These are phyloP conservation scores for Aureobasidium sp. DNA, from an alignment of 2,329 filamentous ascomycete genomes.

Conservation along the genomic window DNA sequence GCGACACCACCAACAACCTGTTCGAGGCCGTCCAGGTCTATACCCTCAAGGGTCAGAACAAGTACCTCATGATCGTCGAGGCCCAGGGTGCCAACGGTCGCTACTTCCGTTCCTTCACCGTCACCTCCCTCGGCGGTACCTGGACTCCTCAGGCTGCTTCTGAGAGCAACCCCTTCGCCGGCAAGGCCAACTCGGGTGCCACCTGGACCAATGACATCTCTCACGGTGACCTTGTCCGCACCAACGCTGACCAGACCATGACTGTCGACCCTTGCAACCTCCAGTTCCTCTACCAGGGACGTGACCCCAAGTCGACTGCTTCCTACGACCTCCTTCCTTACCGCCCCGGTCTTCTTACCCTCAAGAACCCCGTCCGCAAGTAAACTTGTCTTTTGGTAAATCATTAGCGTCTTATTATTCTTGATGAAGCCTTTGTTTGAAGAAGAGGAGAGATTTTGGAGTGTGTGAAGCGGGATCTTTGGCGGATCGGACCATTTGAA, in stretches of 20 bases:
- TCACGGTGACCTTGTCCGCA: conserved; percentile 56
- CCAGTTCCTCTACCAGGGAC: conserved; percentile 58
- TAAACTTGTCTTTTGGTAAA: not conserved
- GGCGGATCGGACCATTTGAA: not conserved
- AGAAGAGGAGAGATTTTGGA: not conserved
- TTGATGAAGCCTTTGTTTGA: not conserved
- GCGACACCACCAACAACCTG: conserved; percentile 49
- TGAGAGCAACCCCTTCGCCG: conserved; percentile 57
- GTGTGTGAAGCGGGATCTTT: not conserved
- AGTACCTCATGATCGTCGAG: conserved; percentile 65
- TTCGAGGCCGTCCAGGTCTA: conserved; percentile 65
- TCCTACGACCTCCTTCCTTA: conserved; percentile 50
- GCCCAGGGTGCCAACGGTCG: conserved; percentile 51
- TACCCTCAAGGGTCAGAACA: conserved; percentile 46
- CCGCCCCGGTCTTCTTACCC: conserved; percentile 49
- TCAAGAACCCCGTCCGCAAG: conserved; percentile 23
- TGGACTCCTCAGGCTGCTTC: conserved; percentile 54
- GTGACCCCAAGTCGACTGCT: conserved; percentile 32
- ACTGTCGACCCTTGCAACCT: conserved; percentile 58
- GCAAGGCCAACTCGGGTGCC: conserved; percentile 58
- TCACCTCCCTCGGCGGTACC: conserved; percentile 47
- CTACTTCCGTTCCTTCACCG: conserved; percentile 62
- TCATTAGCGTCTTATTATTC: not conserved
- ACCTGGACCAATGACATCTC: conserved; percentile 62
- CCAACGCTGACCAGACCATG: conserved; percentile 54